A percentile compares a stretch with the other conserved stretches of the same genome.
Evolutionary conservation across 805 yeast genomes (phyloP).

Genomic region (Lachancea fermentati): DNA sequence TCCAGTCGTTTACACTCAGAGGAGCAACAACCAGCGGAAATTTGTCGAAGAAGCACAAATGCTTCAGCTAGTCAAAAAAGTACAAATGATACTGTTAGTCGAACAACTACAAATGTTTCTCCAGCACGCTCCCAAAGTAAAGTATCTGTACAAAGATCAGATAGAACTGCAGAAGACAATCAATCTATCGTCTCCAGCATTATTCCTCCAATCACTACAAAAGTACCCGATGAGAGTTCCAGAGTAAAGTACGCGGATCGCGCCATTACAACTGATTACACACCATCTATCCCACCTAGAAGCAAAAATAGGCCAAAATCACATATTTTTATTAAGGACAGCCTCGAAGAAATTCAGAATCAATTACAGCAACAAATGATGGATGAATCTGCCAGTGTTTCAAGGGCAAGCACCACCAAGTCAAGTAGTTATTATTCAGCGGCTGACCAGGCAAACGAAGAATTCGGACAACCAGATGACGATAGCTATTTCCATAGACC

Average conservation of each 20-base stretch:
- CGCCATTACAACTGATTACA: conserved; percentile 18
- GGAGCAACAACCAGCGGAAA: too few relatives aligned
- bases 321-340: conserved; percentile 21
- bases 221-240: conserved; percentile 2
- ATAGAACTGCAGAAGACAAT: conserved; percentile 1
- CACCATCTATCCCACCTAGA: conserved; percentile 32
- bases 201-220: conserved; percentile 23
- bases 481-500: conserved; percentile 21
- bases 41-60: too few relatives aligned
- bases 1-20: too few relatives aligned
- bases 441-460: conserved; percentile 13
- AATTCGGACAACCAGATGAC: conserved; percentile 11
- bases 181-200: conserved; percentile 25
- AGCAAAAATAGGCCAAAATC: conserved; percentile 30
- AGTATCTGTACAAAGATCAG: not conserved
- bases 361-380: conserved; percentile 18
- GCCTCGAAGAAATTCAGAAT: conserved; percentile 18
- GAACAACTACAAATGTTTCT: not conserved
- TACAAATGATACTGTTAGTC: not conserved
- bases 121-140: conserved; percentile 1
- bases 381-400: conserved; percentile 1
- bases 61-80: not conserved
- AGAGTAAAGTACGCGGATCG: conserved; percentile 16
- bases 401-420: conserved; percentile 9
- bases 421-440: conserved; percentile 27